Conservation (phyloP, 345 rosid genomes). For the Cardamine occulta region DNA sequence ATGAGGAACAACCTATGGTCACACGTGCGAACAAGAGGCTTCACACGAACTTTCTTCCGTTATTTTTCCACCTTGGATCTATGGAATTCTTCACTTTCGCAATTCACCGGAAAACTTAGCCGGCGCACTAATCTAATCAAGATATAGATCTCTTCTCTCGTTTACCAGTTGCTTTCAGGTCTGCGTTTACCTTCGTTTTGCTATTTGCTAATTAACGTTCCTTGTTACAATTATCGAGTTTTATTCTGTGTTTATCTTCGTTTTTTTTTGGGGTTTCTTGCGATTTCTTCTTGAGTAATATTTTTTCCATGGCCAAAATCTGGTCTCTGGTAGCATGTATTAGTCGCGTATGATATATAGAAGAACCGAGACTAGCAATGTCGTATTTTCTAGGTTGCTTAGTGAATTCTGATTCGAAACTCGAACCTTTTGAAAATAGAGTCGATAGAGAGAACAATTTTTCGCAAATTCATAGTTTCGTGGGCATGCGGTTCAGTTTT, state of each 20-base stretch:
- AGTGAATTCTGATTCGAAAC: not conserved
- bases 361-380: slow-evolving; percentile 14
- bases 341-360: not conserved
- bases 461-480: not conserved
- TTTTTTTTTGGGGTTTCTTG: not conserved
- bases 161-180: slow-evolving; percentile 22
- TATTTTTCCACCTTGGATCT: slow-evolving; percentile 15
- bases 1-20: not conserved
- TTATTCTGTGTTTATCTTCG: slow-evolving; percentile 24
- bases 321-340: not conserved
- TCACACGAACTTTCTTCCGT: slow-evolving; percentile 25
- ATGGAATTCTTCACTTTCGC: slow-evolving; percentile 3
- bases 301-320: not conserved
- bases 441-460: no score
- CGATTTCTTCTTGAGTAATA: slow-evolving; percentile 1
- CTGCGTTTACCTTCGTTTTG: not conserved
- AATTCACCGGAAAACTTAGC: slow-evolving; percentile 30
- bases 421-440: not conserved
- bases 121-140: slow-evolving; percentile 31
- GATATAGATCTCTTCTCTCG: slow-evolving; percentile 15
- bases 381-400: slow-evolving; percentile 16
- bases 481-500: not conserved
- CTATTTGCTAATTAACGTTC: not conserved
- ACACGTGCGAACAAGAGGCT: slow-evolving; percentile 31
- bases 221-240: slow-evolving; percentile 3